Conservation (phyloP, 2,329 filamentous ascomycete genomes). For the Diplodia sapinea region DNA sequence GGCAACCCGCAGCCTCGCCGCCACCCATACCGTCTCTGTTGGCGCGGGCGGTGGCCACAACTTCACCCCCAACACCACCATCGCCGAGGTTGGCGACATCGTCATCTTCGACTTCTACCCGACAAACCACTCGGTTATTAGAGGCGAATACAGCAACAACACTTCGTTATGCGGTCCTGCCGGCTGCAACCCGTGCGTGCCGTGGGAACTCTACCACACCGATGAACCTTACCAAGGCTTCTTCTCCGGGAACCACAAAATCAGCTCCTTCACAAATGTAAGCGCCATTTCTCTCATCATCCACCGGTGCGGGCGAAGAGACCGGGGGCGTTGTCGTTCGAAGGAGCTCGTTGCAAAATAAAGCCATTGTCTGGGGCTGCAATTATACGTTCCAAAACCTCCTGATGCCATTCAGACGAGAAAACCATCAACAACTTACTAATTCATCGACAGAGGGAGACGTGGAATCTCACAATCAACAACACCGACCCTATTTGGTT, state of each 20-base stretch:
- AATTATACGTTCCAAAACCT: neutral
- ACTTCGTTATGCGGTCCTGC: constrained; percentile 8
- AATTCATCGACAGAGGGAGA: neutral
- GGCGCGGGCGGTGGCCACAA: constrained; percentile 43
- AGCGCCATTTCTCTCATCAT: constrained; percentile 28
- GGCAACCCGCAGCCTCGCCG: neutral
- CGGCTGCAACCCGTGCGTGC: constrained; percentile 47
- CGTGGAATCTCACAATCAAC: constrained; percentile 45
- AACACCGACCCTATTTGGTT: constrained; percentile 46
- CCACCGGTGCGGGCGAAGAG: neutral
- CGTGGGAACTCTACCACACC: constrained; percentile 42
- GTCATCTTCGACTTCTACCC: constrained; percentile 49
- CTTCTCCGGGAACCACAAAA: constrained; percentile 41
- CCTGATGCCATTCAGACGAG: neutral
- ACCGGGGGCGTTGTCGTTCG: neutral
- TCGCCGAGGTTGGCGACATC: constrained; percentile 48
- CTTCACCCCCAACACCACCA: constrained; percentile 45
- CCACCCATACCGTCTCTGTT: constrained; percentile 45
- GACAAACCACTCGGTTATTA: constrained; percentile 52
- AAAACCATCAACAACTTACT: neutral
- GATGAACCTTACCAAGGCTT: constrained; percentile 41
- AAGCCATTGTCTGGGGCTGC: neutral
- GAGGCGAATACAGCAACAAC: constrained; percentile 44
- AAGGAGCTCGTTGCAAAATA: neutral
- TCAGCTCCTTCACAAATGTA: constrained; percentile 40